These are phyloP conservation scores for Xylariaceae sp. DNA, from an alignment of 2,329 filamentous ascomycete species.

Conservation along the genomic window DNA sequence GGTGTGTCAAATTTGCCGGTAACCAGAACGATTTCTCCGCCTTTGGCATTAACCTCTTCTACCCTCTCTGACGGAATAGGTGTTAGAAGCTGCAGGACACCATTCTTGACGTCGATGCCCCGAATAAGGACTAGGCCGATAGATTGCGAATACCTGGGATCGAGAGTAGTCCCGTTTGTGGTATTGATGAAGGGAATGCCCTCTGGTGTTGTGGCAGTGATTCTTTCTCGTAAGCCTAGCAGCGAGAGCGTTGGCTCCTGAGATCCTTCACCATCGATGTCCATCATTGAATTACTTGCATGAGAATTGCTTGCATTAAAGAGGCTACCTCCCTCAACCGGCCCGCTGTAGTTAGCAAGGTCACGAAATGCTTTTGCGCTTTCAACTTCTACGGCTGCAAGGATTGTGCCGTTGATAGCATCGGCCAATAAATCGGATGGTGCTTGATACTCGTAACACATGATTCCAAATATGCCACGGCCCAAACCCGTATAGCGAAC, in stretches of 20 bases:
- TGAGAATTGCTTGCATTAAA: slow-evolving; percentile 5
- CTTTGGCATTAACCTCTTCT: slow-evolving; percentile 42
- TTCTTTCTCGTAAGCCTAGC: slow-evolving; percentile 17
- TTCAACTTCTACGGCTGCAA: slow-evolving; percentile 68
- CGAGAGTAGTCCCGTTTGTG: slow-evolving; percentile 54
- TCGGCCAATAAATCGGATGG: slow-evolving; percentile 61
- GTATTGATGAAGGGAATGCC: slow-evolving; percentile 66
- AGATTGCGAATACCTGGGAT: slow-evolving; percentile 61
- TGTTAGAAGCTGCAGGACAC: slow-evolving; percentile 66
- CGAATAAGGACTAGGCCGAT: slow-evolving; percentile 71
- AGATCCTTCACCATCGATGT: slow-evolving; percentile 25
- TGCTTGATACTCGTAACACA: slow-evolving; percentile 69
- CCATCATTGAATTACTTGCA: slow-evolving; percentile 23
- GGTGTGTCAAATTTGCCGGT: slow-evolving; percentile 70
- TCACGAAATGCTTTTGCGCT: slow-evolving; percentile 52
- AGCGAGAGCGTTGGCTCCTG: slow-evolving; percentile 7
- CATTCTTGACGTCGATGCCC: slow-evolving; percentile 61
- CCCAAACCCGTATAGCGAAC: slow-evolving; percentile 58
- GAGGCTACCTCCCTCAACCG: slow-evolving; percentile 20
- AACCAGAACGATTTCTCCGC: slow-evolving; percentile 62
- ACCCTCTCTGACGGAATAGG: slow-evolving; percentile 53
- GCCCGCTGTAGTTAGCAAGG: slow-evolving; percentile 4
- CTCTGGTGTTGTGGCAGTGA: slow-evolving; percentile 50
- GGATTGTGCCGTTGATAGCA: slow-evolving; percentile 69
- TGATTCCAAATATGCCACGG: slow-evolving; percentile 63